A percentile compares a stretch with the other conserved stretches of the same genome.
phyloP scores from a whole-genome alignment of 148 eudicot genomes.

The Diospyros lotus region DNA sequence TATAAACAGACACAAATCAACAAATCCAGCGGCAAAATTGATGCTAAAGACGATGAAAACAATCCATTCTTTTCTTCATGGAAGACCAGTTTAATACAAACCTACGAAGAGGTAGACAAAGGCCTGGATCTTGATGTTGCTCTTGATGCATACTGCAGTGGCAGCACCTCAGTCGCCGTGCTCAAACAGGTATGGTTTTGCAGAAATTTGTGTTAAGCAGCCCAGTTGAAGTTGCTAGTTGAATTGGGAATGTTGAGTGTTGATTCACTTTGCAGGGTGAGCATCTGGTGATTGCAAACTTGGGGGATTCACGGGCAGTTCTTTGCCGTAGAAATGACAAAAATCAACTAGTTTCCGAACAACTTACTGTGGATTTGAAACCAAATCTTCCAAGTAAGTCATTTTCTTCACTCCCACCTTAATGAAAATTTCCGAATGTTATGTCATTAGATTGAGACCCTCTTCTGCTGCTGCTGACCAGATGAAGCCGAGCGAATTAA shows the following conservation, averaged over 20 bases:
- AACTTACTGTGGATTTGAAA: constrained; percentile 77
- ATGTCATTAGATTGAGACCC: too few relatives aligned
- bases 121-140: constrained; percentile 42
- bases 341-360: constrained; percentile 46
- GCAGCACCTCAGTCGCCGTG: constrained; percentile 59
- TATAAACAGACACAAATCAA: constrained; percentile 21
- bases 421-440: too few relatives aligned
- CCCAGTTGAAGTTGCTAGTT: neutral
- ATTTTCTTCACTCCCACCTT: neutral
- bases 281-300: constrained; percentile 59
- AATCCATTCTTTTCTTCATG: constrained; percentile 33
- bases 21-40: constrained; percentile 9
- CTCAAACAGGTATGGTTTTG: constrained; percentile 56
- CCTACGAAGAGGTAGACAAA: constrained; percentile 58
- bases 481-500: constrained; percentile 60
- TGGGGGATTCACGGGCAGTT: constrained; percentile 88
- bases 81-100: constrained; percentile 41
- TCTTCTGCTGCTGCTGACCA: constrained; percentile 2
- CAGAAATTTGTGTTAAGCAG: neutral
- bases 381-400: constrained; percentile 53
- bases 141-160: constrained; percentile 80
- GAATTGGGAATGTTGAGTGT: neutral
- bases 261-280: constrained; percentile 37
- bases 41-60: neutral
- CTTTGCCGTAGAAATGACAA: constrained; percentile 53